Conservation (phyloP, 257 asterid genomes). For the Perilla frutescens region DNA sequence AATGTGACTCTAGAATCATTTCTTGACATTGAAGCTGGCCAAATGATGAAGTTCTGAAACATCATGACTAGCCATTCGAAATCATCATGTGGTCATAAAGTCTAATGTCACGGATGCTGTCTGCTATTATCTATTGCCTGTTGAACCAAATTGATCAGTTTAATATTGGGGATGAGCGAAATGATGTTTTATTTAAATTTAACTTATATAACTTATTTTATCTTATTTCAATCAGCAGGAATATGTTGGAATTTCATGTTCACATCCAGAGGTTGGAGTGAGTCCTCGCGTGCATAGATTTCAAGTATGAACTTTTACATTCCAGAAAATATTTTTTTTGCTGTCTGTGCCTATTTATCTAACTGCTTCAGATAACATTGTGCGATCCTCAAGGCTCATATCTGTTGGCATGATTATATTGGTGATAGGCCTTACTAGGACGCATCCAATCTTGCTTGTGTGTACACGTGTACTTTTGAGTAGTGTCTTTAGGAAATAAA, state of each 20-base stretch:
- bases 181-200: constrained; percentile 20
- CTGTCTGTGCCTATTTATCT: constrained; percentile 6
- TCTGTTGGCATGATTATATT: constrained; percentile 26
- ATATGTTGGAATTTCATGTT: constrained; percentile 61
- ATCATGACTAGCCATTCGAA: constrained; percentile 31
- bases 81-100: constrained; percentile 26
- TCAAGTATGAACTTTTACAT: constrained; percentile 59
- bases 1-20: constrained; percentile 6
- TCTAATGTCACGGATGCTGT: constrained; percentile 14
- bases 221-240: constrained; percentile 57
- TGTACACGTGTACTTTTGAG: background rate
- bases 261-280: constrained; percentile 61
- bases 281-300: constrained; percentile 76
- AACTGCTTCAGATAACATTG: constrained; percentile 16
- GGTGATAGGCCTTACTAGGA: constrained; percentile 16
- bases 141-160: constrained; percentile 11
- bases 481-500: background rate
- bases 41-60: constrained; percentile 15
- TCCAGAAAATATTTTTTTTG: constrained; percentile 22
- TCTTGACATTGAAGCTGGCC: constrained; percentile 22
- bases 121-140: constrained; percentile 15
- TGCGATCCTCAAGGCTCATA: constrained; percentile 15
- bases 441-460: constrained; percentile 7
- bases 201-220: constrained; percentile 26
- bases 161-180: constrained; percentile 5